Percentiles rank a stretch among this genome's conserved stretches.
phyloP scores from a whole-genome alignment of 2,329 filamentous ascomycete genomes.

The Fusarium aywerte region DNA sequence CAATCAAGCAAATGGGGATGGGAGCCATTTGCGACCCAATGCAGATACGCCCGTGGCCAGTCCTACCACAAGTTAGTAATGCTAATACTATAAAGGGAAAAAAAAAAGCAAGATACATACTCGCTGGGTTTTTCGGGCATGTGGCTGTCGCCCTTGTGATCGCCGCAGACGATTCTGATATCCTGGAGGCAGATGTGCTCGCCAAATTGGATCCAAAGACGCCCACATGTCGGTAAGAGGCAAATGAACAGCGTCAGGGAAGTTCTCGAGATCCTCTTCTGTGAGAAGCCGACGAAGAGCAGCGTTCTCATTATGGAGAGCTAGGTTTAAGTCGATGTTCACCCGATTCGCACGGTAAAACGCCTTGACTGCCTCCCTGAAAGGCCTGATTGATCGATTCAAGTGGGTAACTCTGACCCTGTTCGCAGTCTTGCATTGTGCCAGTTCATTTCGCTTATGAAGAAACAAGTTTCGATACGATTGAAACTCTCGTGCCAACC shows the following conservation, averaged over 20 bases:
- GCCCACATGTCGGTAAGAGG: background rate
- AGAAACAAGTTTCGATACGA: background rate
- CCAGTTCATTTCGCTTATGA: background rate
- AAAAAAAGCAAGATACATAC: background rate
- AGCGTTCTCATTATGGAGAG: background rate
- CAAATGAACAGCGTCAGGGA: background rate
- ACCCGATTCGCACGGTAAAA: no score
- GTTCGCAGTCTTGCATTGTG: background rate
- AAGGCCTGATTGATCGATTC: accelerated
- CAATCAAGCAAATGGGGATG: background rate
- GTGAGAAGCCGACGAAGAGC: background rate
- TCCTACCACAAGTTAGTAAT: constrained; percentile 8
- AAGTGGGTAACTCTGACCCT: accelerated
- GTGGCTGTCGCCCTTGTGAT: accelerated
- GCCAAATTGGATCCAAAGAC: background rate
- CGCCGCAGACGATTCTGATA: background rate
- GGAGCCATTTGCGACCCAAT: background rate
- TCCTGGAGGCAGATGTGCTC: accelerated
- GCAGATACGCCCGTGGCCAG: constrained; percentile 1
- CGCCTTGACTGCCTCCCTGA: background rate
- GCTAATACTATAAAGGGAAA: background rate
- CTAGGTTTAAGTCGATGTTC: no score
- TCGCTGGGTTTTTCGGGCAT: constrained; percentile 3
- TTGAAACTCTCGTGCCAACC: accelerated
- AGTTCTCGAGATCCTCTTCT: background rate